Conservation (phyloP, 345 rosid species). For the Stellera chamaejasme region DNA sequence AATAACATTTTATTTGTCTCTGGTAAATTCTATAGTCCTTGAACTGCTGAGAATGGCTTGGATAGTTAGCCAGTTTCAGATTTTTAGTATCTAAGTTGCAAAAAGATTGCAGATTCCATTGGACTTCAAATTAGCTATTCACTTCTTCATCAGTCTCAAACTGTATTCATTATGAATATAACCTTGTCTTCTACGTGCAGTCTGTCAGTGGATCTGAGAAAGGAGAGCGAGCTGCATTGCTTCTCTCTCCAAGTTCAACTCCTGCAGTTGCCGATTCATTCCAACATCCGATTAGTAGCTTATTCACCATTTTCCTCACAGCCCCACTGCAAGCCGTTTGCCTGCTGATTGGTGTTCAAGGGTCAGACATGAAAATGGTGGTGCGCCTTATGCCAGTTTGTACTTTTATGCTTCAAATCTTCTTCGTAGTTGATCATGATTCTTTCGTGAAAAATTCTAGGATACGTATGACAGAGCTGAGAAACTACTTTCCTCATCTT, state of each 20-base stretch:
- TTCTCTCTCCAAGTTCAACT: constrained; percentile 65
- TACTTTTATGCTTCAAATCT: constrained; percentile 8
- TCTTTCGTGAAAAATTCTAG: constrained; percentile 21
- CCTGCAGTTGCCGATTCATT: constrained; percentile 40
- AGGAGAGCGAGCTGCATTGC: constrained; percentile 94
- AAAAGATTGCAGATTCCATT: no score
- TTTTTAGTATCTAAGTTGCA: no score
- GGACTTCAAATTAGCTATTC: no score
- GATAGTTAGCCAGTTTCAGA: no score
- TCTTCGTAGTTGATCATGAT: constrained; percentile 12
- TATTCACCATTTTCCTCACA: constrained; percentile 79
- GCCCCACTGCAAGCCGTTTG: constrained; percentile 88
- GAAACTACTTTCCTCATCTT: constrained; percentile 53
- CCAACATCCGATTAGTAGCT: constrained; percentile 66
- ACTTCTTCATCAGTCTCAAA: no score
- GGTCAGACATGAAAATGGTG: constrained; percentile 73
- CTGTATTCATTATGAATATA: no score
- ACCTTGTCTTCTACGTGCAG: no score
- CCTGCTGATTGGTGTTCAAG: constrained; percentile 60
- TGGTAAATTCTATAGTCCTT: no score
- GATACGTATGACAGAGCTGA: constrained; percentile 56
- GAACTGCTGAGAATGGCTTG: no score
- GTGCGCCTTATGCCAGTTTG: constrained; percentile 30
- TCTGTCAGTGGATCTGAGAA: constrained; percentile 58
- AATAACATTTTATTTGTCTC: no score